Percentiles rank a stretch among this genome's conserved stretches.
Conservation (phyloP, 257 asterid species). For the Jaltomata sinuosa region DNA sequence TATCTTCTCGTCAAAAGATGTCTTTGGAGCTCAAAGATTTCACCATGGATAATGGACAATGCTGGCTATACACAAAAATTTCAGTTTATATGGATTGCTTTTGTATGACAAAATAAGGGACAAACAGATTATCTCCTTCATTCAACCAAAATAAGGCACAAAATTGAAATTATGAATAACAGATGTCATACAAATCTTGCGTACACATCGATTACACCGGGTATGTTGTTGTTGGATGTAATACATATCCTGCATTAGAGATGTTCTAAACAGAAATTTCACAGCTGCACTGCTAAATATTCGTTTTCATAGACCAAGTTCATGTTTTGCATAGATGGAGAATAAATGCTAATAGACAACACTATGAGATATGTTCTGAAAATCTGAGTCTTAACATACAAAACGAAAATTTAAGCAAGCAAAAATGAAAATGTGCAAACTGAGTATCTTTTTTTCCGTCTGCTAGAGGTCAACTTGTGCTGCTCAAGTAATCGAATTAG, state of each 20-base stretch:
- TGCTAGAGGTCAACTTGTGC: background rate
- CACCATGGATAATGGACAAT: background rate
- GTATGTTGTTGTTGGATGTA: background rate
- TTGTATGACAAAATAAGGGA: background rate
- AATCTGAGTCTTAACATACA: background rate
- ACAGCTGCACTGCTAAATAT: background rate
- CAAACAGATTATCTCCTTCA: background rate
- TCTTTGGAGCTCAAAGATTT: no score
- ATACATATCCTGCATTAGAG: no score
- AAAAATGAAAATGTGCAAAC: background rate
- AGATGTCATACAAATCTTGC: background rate
- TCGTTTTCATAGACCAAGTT: background rate
- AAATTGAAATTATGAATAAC: background rate
- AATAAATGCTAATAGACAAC: background rate
- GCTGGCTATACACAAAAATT: background rate
- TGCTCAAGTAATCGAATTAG: background rate
- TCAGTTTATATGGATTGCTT: background rate
- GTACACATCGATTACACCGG: background rate
- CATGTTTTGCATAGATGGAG: background rate
- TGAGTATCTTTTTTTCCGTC: background rate
- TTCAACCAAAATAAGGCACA: background rate
- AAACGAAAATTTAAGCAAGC: background rate
- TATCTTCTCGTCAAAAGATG: no score
- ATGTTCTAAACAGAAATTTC: background rate
- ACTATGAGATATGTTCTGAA: background rate